Percentiles rank a stretch among this genome's conserved stretches.
Conservation (phyloP, 2,329 filamentous ascomycete genomes). For the Fusarium sp. region DNA sequence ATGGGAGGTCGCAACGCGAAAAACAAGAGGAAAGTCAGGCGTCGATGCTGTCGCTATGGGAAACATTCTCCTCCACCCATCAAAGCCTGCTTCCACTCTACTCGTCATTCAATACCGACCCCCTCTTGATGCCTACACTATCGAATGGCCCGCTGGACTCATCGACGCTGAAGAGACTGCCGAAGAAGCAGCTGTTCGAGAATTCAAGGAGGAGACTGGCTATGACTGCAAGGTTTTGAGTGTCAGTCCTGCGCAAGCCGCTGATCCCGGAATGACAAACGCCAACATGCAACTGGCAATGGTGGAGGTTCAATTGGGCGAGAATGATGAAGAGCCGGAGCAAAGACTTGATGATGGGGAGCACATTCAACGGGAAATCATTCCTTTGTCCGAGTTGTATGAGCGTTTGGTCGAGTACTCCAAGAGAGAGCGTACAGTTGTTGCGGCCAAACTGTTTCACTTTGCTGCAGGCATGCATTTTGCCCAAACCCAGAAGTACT, state of each 20-base stretch:
- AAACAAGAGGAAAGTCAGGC: slow-evolving; percentile 37
- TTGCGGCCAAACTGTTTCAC: slow-evolving; percentile 42
- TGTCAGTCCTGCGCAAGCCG: slow-evolving; percentile 36
- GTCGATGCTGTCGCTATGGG: slow-evolving; percentile 43
- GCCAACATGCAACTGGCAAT: slow-evolving; percentile 42
- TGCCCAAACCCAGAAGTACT: slow-evolving; percentile 42
- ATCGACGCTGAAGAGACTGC: slow-evolving; percentile 40
- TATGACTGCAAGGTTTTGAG: slow-evolving; percentile 38
- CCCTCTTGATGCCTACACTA: slow-evolving; percentile 40
- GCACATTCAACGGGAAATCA: slow-evolving; percentile 37
- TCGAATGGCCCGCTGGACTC: slow-evolving; percentile 42
- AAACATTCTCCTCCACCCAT: slow-evolving; percentile 39
- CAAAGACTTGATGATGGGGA: slow-evolving; percentile 40
- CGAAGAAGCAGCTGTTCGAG: slow-evolving; percentile 38
- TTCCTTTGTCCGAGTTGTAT: slow-evolving; percentile 38
- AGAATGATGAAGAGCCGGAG: slow-evolving; percentile 34
- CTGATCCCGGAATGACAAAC: slow-evolving; percentile 41
- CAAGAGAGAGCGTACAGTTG: slow-evolving; percentile 36
- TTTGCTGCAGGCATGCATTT: slow-evolving; percentile 44
- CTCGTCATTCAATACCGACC: slow-evolving; percentile 42
- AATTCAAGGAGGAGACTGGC: slow-evolving; percentile 41
- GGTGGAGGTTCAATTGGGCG: slow-evolving; percentile 37
- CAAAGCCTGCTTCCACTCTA: slow-evolving; percentile 39
- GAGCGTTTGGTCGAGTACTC: slow-evolving; percentile 40
- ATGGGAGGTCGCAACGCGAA: slow-evolving; percentile 42